Conservation (phyloP, 1,284 basidiomycete species). For the Pascua sp. region DNA sequence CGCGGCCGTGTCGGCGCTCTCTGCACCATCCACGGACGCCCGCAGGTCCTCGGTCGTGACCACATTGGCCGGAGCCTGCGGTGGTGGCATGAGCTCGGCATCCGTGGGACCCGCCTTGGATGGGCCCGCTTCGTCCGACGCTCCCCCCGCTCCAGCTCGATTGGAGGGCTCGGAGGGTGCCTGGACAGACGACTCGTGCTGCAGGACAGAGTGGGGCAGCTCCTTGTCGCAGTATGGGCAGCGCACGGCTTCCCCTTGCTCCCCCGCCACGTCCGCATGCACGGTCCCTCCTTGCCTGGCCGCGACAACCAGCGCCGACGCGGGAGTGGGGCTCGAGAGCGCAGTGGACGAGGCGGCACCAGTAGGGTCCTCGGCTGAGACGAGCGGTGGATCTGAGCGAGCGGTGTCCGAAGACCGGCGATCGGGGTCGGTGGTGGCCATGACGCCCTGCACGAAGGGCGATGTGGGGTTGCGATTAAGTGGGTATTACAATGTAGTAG, state of each 20-base stretch:
- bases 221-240: constrained; percentile 43
- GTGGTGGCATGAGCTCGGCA: neutral
- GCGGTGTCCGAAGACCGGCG: neutral
- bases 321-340: too few species aligned
- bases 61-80: constrained; percentile 1
- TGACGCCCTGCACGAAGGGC: too few species aligned
- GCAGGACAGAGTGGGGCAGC: constrained; percentile 31
- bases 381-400: too few species aligned
- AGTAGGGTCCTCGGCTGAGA: too few species aligned
- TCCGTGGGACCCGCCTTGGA: neutral
- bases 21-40: constrained; percentile 25
- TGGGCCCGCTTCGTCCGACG: neutral
- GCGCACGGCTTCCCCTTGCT: constrained; percentile 38
- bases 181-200: too few species aligned
- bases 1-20: constrained; percentile 24
- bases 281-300: neutral
- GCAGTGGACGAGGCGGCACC: too few species aligned
- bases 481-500: too few species aligned
- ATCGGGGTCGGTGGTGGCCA: neutral
- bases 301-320: neutral
- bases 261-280: constrained; percentile 11
- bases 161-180: too few species aligned
- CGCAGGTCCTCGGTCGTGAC: constrained; percentile 7
- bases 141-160: neutral
- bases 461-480: too few species aligned